Evolutionary conservation across 192 early-diverging fungal genomes (phyloP).

Genomic region (Coemansia sp.): DNA sequence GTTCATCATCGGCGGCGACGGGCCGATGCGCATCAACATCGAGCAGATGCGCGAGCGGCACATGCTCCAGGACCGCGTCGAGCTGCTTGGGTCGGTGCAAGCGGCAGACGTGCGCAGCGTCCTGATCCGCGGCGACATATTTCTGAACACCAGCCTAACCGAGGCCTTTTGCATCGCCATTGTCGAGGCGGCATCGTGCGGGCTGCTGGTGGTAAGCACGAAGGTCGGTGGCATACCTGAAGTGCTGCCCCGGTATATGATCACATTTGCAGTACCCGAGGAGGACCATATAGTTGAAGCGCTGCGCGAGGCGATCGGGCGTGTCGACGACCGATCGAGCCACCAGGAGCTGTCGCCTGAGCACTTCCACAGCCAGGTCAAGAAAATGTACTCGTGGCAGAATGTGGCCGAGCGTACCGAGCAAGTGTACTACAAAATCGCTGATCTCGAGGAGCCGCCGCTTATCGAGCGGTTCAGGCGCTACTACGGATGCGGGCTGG

Average conservation of each 20-base stretch:
- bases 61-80: constrained; percentile 89
- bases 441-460: constrained; percentile 63
- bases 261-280: constrained; percentile 85
- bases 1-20: constrained; percentile 97
- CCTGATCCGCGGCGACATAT: constrained; percentile 90
- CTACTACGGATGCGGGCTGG: constrained; percentile 84
- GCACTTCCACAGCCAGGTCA: constrained; percentile 78
- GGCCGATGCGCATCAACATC: constrained; percentile 91
- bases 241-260: constrained; percentile 90
- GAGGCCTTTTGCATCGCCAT: constrained; percentile 99
- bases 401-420: constrained; percentile 93
- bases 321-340: constrained; percentile 54
- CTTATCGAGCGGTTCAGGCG: constrained; percentile 78
- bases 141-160: constrained; percentile 94
- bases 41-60: constrained; percentile 97
- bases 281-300: constrained; percentile 78
- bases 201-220: constrained; percentile 92
- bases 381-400: constrained; percentile 95
- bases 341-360: constrained; percentile 64
- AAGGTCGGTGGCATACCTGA: constrained; percentile 96
- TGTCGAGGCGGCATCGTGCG: constrained; percentile 95
- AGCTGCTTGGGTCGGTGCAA: constrained; percentile 79
- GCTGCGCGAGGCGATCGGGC: constrained; percentile 68
- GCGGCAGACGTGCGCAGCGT: constrained; percentile 85
- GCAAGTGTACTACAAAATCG: constrained; percentile 76